A percentile compares a stretch with the other conserved stretches of the same genome.
Conservation (phyloP, 2,329 filamentous ascomycete species). For the Parafenestella ontariensis region DNA sequence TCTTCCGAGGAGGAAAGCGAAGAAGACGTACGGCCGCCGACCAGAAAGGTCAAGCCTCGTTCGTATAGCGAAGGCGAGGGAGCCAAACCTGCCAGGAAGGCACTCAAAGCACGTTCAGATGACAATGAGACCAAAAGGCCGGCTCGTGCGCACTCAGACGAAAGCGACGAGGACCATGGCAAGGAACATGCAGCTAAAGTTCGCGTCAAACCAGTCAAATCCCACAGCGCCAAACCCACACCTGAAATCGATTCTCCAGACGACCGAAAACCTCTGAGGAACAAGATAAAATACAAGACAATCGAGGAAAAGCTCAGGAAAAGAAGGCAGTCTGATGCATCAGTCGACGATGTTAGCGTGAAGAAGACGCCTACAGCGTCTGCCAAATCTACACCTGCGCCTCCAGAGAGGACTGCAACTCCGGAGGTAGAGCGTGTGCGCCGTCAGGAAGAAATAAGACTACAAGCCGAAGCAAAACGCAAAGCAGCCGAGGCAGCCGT, state of each 20-base stretch:
- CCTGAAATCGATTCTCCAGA: constrained; percentile 46
- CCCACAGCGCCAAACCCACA: constrained; percentile 38
- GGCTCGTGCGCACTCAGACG: constrained; percentile 33
- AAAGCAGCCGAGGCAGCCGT: constrained; percentile 29
- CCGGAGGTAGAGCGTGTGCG: constrained; percentile 44
- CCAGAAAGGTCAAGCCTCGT: constrained; percentile 42
- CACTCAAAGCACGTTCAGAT: constrained; percentile 38
- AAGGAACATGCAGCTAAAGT: constrained; percentile 36
- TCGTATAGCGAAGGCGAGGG: constrained; percentile 47
- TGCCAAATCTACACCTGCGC: constrained; percentile 45
- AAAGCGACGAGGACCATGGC: constrained; percentile 39
- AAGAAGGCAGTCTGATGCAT: constrained; percentile 39
- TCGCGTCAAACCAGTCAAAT: constrained; percentile 34
- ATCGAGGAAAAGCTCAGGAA: constrained; percentile 45
- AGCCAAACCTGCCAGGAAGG: constrained; percentile 42
- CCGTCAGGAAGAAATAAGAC: constrained; percentile 43
- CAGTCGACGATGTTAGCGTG: constrained; percentile 35
- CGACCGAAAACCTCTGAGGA: constrained; percentile 41
- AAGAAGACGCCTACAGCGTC: constrained; percentile 45
- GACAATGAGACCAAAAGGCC: constrained; percentile 39
- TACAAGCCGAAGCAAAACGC: constrained; percentile 36
- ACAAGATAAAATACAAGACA: constrained; percentile 41
- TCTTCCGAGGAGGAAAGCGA: constrained; percentile 47
- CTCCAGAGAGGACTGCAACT: constrained; percentile 43
- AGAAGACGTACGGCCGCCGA: constrained; percentile 46